phyloP scores from a whole-genome alignment of 1,139 yeast genomes.

The Hansenula lynferdii region DNA sequence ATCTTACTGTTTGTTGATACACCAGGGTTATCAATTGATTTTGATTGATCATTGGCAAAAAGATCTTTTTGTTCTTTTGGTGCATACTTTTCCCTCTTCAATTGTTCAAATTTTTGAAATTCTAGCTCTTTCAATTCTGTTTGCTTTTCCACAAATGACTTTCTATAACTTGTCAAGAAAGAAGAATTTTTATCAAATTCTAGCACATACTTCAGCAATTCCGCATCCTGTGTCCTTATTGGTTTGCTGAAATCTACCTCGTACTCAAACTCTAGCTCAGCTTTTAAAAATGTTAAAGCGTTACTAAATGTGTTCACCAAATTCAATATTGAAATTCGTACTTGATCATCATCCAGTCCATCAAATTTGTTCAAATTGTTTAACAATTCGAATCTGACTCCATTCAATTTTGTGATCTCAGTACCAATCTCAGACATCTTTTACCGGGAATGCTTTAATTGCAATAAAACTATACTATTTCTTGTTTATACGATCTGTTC shows the following conservation, averaged over 20 bases:
- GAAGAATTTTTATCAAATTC: slow-evolving; percentile 9
- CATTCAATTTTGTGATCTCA: slow-evolving; percentile 1
- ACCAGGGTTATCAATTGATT: background rate
- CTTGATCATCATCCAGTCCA: slow-evolving; percentile 9
- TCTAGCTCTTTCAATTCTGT: slow-evolving; percentile 2
- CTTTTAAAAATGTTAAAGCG: slow-evolving; percentile 7
- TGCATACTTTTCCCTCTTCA: background rate
- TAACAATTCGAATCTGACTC: slow-evolving; percentile 8
- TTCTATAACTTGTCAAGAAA: slow-evolving; percentile 12
- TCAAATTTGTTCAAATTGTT: slow-evolving; percentile 7
- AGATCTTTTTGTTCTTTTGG: slow-evolving; percentile 7
- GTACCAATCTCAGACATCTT: slow-evolving; percentile 2
- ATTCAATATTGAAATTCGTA: slow-evolving; percentile 12
- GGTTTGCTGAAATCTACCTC: slow-evolving; percentile 9
- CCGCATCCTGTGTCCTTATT: background rate
- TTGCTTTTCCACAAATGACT: slow-evolving; percentile 13
- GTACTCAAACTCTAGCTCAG: slow-evolving; percentile 15
- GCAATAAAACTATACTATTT: too few relatives aligned
- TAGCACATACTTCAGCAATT: slow-evolving; percentile 1
- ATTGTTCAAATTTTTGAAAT: slow-evolving; percentile 1
- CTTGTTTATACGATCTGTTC: too few relatives aligned
- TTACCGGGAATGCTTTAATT: too few relatives aligned
- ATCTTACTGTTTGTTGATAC: slow-evolving; percentile 28
- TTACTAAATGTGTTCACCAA: slow-evolving; percentile 14
- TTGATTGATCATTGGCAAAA: slow-evolving; percentile 1